Evolutionary conservation across 495 filamentous ascomycete genomes (phyloP).

Genomic region (Hypoxylon trugodes): DNA sequence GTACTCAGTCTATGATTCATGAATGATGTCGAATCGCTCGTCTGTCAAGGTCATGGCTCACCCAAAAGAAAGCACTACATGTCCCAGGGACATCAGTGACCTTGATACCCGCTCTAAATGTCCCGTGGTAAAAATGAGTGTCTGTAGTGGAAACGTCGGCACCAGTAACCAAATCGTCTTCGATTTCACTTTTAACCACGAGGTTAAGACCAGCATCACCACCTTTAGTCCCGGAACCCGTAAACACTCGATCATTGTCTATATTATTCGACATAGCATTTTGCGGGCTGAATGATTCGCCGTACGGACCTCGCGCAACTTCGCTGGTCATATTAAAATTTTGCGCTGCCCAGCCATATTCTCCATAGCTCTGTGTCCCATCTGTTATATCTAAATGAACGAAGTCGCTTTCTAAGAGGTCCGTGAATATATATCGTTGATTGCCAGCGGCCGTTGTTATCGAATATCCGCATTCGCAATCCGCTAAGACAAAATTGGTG

Average conservation of each 20-base stretch:
- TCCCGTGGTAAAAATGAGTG: constrained; percentile 69
- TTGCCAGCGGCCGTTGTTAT: constrained; percentile 49
- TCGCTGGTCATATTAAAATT: constrained; percentile 65
- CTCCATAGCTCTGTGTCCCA: constrained; percentile 14
- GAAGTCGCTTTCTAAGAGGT: constrained; percentile 75
- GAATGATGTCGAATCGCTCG: not conserved
- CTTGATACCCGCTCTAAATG: constrained; percentile 72
- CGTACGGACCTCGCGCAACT: constrained; percentile 67
- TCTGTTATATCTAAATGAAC: constrained; percentile 65
- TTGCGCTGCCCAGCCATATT: constrained; percentile 65
- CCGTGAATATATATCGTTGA: constrained; percentile 64
- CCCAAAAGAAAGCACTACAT: constrained; percentile 82
- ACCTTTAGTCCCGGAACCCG: constrained; percentile 52
- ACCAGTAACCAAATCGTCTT: constrained; percentile 62
- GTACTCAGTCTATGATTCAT: not conserved
- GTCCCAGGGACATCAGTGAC: constrained; percentile 66
- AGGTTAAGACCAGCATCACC: constrained; percentile 67
- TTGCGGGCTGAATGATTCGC: constrained; percentile 62
- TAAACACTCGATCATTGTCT: constrained; percentile 45
- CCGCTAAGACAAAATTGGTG: constrained; percentile 46
- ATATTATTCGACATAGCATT: constrained; percentile 67
- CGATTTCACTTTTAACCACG: constrained; percentile 58
- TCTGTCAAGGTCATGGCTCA: constrained; percentile 40
- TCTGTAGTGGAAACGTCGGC: constrained; percentile 67
- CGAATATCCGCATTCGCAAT: constrained; percentile 78